Evolutionary conservation across 2,329 filamentous ascomycete genomes (phyloP).

Genomic region (Aspergillus ochraceus): DNA sequence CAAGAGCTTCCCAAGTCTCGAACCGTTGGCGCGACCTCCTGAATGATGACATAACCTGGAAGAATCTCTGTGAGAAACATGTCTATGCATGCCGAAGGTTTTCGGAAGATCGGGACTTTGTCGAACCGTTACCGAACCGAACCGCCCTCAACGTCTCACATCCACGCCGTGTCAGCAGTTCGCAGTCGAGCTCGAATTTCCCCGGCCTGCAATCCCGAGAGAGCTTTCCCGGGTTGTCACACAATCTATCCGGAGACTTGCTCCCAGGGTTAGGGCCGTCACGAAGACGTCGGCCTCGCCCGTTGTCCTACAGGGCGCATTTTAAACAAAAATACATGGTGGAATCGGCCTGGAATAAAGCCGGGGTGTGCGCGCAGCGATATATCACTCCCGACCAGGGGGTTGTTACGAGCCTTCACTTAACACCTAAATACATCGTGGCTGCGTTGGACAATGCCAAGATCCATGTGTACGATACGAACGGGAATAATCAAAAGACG

Average conservation of each 20-base stretch:
- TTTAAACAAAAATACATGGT: conserved; percentile 98
- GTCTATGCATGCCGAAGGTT: conserved; percentile 80
- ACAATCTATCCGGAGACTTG: conserved; percentile 35
- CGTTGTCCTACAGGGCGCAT: conserved; percentile 88
- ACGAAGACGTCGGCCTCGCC: conserved; percentile 56
- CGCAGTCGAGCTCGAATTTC: conserved; percentile 26
- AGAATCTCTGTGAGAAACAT: conserved; percentile 93
- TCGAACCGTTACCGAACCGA: conserved; percentile 36
- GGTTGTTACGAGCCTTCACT: conserved; percentile 90
- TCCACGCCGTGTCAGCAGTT: conserved; percentile 20
- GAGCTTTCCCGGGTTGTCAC: conserved; percentile 49
- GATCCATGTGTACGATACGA: conserved; percentile 95
- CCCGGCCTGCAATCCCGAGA: conserved; percentile 43
- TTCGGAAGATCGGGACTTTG: conserved; percentile 42
- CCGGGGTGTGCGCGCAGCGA: conserved; percentile 76
- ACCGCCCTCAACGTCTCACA: conserved; percentile 22
- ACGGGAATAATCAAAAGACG: conserved; percentile 83
- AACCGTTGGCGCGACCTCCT: conserved; percentile 89
- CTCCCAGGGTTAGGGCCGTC: conserved; percentile 31
- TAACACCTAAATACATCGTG: conserved; percentile 95
- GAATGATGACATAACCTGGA: conserved; percentile 97
- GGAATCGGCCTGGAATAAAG: conserved; percentile 93
- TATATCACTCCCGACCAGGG: conserved; percentile 96
- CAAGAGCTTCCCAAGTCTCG: conserved; percentile 93
- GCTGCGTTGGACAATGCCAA: conserved; percentile 97